Percentiles rank a stretch among this genome's conserved stretches.
Conservation (phyloP, 2,329 filamentous ascomycete species). For the Apiospora aurea region DNA sequence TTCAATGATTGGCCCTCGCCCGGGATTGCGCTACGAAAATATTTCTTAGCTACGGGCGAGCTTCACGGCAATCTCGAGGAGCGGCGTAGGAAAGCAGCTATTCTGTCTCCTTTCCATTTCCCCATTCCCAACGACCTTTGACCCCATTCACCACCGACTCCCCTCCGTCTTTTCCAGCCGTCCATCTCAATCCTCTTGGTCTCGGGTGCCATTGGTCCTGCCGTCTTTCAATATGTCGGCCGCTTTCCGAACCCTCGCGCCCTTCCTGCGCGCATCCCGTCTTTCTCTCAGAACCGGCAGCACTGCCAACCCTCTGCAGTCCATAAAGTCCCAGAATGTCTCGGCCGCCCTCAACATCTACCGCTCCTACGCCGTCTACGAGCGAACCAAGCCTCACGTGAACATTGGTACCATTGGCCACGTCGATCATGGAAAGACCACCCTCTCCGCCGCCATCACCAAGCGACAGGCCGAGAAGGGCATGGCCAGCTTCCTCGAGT, state of each 20-base stretch:
- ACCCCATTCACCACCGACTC: slow-evolving; percentile 7
- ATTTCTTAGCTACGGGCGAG: slow-evolving; percentile 15
- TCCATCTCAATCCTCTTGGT: neutral
- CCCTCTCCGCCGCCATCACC: slow-evolving; percentile 97
- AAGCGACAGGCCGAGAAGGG: slow-evolving; percentile 97
- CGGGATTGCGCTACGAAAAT: slow-evolving; percentile 9
- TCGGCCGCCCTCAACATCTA: slow-evolving; percentile 70
- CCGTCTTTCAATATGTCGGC: slow-evolving; percentile 71
- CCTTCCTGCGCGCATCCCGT: slow-evolving; percentile 84
- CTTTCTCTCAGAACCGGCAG: slow-evolving; percentile 73
- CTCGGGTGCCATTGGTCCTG: slow-evolving; percentile 8
- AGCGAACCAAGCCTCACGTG: slow-evolving; percentile 95
- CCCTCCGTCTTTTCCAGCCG: neutral
- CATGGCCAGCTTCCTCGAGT: slow-evolving; percentile 92
- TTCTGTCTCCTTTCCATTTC: slow-evolving; percentile 7
- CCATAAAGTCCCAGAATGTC: slow-evolving; percentile 68
- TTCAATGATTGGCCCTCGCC: neutral
- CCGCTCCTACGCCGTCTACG: slow-evolving; percentile 74
- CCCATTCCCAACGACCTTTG: neutral
- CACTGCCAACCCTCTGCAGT: slow-evolving; percentile 78
- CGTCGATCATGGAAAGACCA: slow-evolving; percentile 99
- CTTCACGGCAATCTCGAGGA: slow-evolving; percentile 7
- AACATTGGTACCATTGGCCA: slow-evolving; percentile 99
- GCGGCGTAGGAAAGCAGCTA: slow-evolving; percentile 11
- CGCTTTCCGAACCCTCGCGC: slow-evolving; percentile 78